A percentile compares a stretch with the other conserved stretches of the same genome.
phyloP scores from a whole-genome alignment of 2,329 filamentous ascomycete genomes.

The Chaetoscypha palmicola region DNA sequence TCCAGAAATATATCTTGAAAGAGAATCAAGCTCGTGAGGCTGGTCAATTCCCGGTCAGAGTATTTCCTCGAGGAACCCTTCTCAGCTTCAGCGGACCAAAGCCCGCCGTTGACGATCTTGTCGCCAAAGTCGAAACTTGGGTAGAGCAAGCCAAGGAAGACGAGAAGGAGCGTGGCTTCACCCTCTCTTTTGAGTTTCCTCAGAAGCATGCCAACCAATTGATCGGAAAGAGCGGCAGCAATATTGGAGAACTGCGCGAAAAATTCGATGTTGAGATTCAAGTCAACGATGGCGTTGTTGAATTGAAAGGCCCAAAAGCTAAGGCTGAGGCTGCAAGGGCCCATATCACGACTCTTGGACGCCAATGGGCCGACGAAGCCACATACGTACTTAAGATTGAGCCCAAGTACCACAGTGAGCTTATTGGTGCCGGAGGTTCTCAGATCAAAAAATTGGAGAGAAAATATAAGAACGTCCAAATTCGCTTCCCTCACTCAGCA shows the following conservation, averaged over 20 bases:
- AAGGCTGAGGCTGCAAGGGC: slow-evolving; percentile 84
- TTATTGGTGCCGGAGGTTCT: slow-evolving; percentile 81
- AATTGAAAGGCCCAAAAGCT: slow-evolving; percentile 90
- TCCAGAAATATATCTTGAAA: slow-evolving; percentile 56
- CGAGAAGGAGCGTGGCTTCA: slow-evolving; percentile 88
- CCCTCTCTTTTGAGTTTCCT: slow-evolving; percentile 81
- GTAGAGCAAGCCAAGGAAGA: slow-evolving; percentile 84
- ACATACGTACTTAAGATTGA: slow-evolving; percentile 85
- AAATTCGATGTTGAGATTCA: slow-evolving; percentile 71
- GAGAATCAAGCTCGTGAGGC: slow-evolving; percentile 52
- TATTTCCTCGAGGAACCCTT: slow-evolving; percentile 50
- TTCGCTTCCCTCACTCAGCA: slow-evolving; percentile 75
- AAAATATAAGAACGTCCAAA: slow-evolving; percentile 84
- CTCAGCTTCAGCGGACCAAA: slow-evolving; percentile 72
- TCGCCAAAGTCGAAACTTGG: slow-evolving; percentile 68
- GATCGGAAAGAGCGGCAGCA: slow-evolving; percentile 60
- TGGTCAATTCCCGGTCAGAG: slow-evolving; percentile 53
- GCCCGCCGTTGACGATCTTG: slow-evolving; percentile 63
- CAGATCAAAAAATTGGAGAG: slow-evolving; percentile 90
- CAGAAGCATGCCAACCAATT: slow-evolving; percentile 89
- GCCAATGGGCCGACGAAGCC: slow-evolving; percentile 83
- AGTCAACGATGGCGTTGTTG: slow-evolving; percentile 87
- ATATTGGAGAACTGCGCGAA: slow-evolving; percentile 59
- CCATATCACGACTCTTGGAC: slow-evolving; percentile 72
- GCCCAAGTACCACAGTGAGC: slow-evolving; percentile 85